Conservation (phyloP, 148 eudicot genomes). For the Rhododendron ferrugineum region DNA sequence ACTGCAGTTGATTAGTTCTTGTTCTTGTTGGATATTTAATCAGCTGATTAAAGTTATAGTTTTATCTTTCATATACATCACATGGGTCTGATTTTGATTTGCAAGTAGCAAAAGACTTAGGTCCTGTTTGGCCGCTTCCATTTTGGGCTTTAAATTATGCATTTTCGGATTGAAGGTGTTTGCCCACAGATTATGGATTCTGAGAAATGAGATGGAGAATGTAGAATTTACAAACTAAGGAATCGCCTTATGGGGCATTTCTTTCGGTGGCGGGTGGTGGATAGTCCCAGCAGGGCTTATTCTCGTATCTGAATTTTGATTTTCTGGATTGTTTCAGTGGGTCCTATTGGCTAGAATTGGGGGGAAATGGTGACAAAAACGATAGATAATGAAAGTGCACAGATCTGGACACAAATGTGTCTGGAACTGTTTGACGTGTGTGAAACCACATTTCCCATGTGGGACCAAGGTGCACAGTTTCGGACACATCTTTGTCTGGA, state of each 20-base stretch:
- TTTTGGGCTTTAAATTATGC: background rate
- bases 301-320: conserved; percentile 22
- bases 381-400: background rate
- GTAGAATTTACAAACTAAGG: background rate
- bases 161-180: background rate
- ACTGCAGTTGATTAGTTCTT: background rate
- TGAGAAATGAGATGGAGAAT: background rate
- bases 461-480: background rate
- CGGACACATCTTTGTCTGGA: background rate
- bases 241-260: conserved; percentile 37
- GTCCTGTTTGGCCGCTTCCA: background rate
- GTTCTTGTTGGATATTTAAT: background rate
- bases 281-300: conserved; percentile 33
- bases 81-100: background rate
- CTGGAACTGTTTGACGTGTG: background rate
- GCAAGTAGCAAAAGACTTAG: background rate
- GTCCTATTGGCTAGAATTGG: background rate
- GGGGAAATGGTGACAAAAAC: background rate
- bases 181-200: background rate
- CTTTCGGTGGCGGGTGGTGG: conserved; percentile 19
- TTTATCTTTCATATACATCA: background rate
- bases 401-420: background rate
- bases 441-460: background rate
- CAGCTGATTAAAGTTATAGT: background rate
- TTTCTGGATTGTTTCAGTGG: background rate